These are phyloP conservation scores for Paratinospora sagittata DNA, from an alignment of 164 flowering plant genomes.

Conservation along the genomic window DNA sequence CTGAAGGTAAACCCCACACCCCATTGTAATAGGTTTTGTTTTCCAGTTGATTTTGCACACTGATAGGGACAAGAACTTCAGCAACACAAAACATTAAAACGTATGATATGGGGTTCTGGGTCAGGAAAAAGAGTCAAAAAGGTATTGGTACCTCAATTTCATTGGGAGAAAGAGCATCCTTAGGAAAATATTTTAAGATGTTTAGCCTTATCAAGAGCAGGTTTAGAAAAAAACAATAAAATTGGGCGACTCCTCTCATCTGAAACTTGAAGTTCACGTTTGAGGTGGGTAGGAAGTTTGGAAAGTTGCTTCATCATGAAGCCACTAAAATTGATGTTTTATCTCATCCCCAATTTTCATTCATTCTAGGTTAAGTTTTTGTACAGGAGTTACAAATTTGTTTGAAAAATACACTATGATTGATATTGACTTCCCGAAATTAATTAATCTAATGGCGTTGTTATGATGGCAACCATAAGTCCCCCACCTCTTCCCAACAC, in stretches of 20 bases:
- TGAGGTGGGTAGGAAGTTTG: neutral
- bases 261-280: slow-evolving; percentile 1
- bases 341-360: too few species aligned
- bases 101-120: too few species aligned
- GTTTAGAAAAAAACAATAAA: neutral
- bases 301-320: neutral
- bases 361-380: too few species aligned
- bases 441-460: neutral
- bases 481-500: too few species aligned
- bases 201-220: neutral
- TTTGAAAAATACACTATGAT: too few species aligned
- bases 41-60: neutral
- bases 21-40: neutral
- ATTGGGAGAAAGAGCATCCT: too few species aligned
- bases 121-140: too few species aligned
- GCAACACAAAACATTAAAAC: neutral
- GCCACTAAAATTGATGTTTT: too few species aligned
- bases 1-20: too few species aligned
- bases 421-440: neutral
- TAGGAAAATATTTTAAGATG: too few species aligned
- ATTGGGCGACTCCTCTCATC: neutral
- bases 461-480: neutral
- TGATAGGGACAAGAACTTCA: neutral
- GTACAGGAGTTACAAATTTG: too few species aligned
- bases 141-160: too few species aligned